Base-by-base conservation (phyloP, 2,329 filamentous ascomycete species). In the Fusarium dlaminii region DNA sequence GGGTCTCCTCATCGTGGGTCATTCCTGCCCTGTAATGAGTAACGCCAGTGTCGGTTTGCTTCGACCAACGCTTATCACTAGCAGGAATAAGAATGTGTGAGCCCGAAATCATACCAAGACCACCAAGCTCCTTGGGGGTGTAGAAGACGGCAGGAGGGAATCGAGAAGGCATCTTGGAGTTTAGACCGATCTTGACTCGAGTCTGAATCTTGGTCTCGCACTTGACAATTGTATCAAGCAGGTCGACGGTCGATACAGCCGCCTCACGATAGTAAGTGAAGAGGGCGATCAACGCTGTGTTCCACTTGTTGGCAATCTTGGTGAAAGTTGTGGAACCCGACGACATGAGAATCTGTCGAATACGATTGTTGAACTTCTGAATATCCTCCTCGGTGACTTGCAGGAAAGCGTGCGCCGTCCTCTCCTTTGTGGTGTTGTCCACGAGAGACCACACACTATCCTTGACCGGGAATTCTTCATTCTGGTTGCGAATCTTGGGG, bases 231-330 rank as follows among this genome's bases (percentile, higher is more conserved):
- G 96, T 98, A 81, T 99, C 96, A 7, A 99, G 89, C 9, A 99
- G 87, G 70, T 94, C 93, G 69, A 98, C 94, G 0, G 97, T 99
- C 2, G 96, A 98, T 4, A 98, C 96, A 22, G 96, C 96, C 54
- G 96, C 96, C 81, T 99, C 96, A 81, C 96, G 94, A 81, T 99
- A 99, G 84, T 99, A 99, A 0, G 96, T 98, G 85, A 99, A 99
- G 32, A 99, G 89, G 2, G 96, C 95, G 79, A 99, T 99, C 75
- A 99, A 84, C 3, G 94, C 96, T 0, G 96, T 99, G 84, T 99
- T 99, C 96, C 97, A 99, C 85, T 99, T 99, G 85, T 99, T 99
- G 52, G 97, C 96, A 80, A 99, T 99, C 89, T 99, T 99, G 51
- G 96, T 99, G 85, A 99, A 99, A 0, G 96, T 99, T 0, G 96